Evolutionary conservation across 2,329 filamentous ascomycete genomes (phyloP), one percentile per base, ranked within the genome.

Genomic region (Aciculosporium take): DNA sequence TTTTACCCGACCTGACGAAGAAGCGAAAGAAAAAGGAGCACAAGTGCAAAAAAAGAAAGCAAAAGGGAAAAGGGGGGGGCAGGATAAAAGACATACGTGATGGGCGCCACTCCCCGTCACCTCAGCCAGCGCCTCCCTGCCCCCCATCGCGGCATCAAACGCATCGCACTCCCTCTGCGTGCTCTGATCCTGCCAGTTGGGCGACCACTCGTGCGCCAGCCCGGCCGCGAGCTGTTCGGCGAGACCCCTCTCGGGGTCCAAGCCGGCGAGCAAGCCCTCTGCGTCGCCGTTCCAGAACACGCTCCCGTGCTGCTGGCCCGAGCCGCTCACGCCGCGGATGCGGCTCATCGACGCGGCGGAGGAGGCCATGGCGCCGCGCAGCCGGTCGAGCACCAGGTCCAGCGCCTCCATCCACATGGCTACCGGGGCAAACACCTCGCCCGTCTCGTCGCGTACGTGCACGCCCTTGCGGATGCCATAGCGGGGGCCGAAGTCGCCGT

Each of bases 101-200:
- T 98, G 91, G 3, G 91, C 91, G 50, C 87, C 82, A 58, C 89
- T 95, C 24, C 91, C 91, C 8, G 91, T 95, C 17, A 75, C 76
- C 40, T 81, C 63, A 0, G 91, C 91, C 51, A 98, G 64, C 47
- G 71, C 69, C 53, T 81, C 71, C 2, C 74, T 67, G 6, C 68
- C 68, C 1, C 83, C 84, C 7, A 95, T 64, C 40, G 69, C 67
- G 5, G 66, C 71, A 59, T 96, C 88, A 56, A 96, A 96, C 48
- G 75, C 71, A 58, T 95, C 87, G 57, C 88, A 95, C 64, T 98
- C 84, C 49, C 71, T 71, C 65, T 95, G 87, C 2, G 91, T 96
- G 63, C 87, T 94, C 46, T 88, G 82, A 60, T 98, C 91, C 64
- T 96, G 91, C 91, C 91, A 98, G 60, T 96, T 98, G 7, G 91